Base-by-base conservation (phyloP, 2,329 filamentous ascomycete genomes). In the Colletotrichum sp. region DNA sequence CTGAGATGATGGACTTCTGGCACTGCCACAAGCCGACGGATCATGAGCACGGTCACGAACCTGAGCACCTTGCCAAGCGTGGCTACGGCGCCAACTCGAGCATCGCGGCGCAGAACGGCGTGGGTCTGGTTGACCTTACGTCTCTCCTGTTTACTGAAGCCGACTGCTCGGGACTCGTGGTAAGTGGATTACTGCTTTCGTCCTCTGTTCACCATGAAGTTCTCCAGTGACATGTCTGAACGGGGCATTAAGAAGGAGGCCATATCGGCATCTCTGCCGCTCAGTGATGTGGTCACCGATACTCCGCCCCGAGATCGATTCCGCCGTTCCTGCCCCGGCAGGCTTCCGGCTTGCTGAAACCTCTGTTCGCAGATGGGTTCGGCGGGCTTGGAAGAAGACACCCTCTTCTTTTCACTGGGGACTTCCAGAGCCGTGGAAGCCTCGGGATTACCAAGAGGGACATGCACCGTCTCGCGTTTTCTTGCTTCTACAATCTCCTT, bases 1-100 rank as follows among this genome's bases (percentile, higher is more conserved):
- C 97, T 1, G 97, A 99, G 86, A 98, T 99, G 96, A 99, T 99
- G 97, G 98, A 99, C 84, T 98, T 99, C 80, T 99, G 97, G 97
- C 98, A 99, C 85, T 99, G 97, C 82, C 97, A 99, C 84, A 99
- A 99, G 85, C 97, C 98, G 52, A 89, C 93, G 77, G 88, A 92
- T 71, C 88, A 92, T 77, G 84, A 84, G 22, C 78, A 83, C 36
- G 30, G 5, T n/a, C 69, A 73, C 8, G 82, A 88, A 34, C 80
- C 89, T 27, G 85, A 90, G n/a, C 84, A 85, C 62, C 87, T 92
- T 19, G 88, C 90, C 39, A 86, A 89, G 13, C 94, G 95, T 81
- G 96, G 95, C 1, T 98, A 98, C 82, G 95, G 95, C n/a, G 95
- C 96, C 34, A 93, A 93, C 61, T 96, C 93, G 79, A 91, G 89